Conservation (phyloP, 78 protist species). For the Guillardia theta region DNA sequence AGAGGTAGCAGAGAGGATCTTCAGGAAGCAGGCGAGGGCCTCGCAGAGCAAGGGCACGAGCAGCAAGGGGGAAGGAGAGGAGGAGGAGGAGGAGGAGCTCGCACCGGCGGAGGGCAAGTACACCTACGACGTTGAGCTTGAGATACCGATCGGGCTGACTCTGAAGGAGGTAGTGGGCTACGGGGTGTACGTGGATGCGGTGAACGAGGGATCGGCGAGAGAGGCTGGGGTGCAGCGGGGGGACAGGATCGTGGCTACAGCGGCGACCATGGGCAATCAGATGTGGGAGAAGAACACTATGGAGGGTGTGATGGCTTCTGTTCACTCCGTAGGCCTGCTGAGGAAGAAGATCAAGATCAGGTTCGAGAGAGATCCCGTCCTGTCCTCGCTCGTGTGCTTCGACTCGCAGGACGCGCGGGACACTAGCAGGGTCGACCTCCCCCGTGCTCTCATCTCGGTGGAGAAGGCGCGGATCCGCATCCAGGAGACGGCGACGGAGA, state of each 20-base stretch:
- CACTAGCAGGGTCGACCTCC: background rate
- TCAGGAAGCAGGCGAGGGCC: background rate
- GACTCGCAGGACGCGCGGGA: background rate
- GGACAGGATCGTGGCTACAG: background rate
- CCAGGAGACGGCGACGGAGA: background rate
- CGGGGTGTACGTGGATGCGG: background rate
- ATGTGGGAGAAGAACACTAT: conserved; percentile 18
- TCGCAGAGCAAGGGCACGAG: background rate
- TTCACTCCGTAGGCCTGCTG: background rate
- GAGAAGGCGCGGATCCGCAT: background rate
- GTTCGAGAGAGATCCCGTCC: background rate
- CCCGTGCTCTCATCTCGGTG: background rate
- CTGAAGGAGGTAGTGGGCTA: background rate
- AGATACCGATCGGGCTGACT: background rate
- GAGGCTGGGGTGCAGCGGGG: background rate
- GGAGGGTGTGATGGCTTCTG: background rate
- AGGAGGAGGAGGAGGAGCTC: background rate
- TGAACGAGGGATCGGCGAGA: background rate
- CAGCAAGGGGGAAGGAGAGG: background rate
- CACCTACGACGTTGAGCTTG: background rate
- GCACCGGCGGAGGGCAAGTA: too few relatives aligned
- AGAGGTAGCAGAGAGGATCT: background rate
- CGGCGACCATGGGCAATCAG: background rate
- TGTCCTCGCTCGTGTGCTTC: background rate
- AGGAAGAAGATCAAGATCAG: background rate